These are phyloP conservation scores for Arctium lappa DNA, from an alignment of 129 eudicot genomes.

Conservation along the genomic window DNA sequence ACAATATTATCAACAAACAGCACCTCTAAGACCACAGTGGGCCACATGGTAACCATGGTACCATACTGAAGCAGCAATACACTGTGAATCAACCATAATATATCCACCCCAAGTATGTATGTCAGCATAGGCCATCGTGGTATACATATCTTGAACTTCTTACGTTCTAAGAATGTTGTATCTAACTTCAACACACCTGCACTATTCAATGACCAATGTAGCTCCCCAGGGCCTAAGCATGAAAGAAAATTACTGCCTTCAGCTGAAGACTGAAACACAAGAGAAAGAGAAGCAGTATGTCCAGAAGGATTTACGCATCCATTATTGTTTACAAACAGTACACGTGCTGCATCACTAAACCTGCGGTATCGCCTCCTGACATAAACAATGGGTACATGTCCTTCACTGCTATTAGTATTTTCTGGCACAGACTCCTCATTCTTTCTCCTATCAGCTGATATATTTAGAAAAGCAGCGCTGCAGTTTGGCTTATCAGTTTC, in stretches of 20 bases:
- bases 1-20: conserved; percentile 72
- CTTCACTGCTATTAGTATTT: conserved; percentile 30
- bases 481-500: conserved; percentile 25
- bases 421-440: conserved; percentile 26
- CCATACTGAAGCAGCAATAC: conserved; percentile 61
- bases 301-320: not conserved
- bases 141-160: conserved; percentile 38
- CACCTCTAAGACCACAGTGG: conserved; percentile 72
- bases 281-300: not conserved
- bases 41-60: conserved; percentile 55
- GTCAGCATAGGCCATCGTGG: conserved; percentile 35
- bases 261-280: not conserved
- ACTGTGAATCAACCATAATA: conserved; percentile 34
- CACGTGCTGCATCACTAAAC: conserved; percentile 20
- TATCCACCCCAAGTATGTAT: conserved; percentile 35
- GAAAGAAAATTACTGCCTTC: conserved; percentile 3
- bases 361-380: conserved; percentile 59
- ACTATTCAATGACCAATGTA: conserved; percentile 33
- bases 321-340: conserved; percentile 13
- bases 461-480: conserved; percentile 30
- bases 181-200: conserved; percentile 35
- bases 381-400: conserved; percentile 57
- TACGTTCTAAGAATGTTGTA: conserved; percentile 20
- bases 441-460: conserved; percentile 19
- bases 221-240: conserved; percentile 18